phyloP scores from a whole-genome alignment of 2,329 filamentous ascomycete species.

The Myriosclerotinia duriaeana region DNA sequence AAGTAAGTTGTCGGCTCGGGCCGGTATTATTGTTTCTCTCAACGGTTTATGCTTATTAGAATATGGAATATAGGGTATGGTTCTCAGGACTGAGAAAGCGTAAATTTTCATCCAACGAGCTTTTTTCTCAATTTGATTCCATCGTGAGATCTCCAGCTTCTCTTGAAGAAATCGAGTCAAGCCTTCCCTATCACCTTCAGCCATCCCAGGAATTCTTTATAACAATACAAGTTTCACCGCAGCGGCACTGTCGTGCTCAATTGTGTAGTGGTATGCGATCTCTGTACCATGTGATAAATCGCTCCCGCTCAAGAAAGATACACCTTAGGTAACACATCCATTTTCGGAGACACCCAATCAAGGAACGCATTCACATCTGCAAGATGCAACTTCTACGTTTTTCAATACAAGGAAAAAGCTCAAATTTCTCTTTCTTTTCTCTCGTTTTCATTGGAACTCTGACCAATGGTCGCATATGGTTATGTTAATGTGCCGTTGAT shows the following conservation, averaged over 20 bases:
- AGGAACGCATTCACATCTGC: background rate
- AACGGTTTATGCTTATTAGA: slow-evolving; percentile 15
- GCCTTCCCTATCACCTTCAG: background rate
- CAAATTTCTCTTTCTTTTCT: background rate
- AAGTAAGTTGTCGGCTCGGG: slow-evolving; percentile 18
- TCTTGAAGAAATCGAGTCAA: background rate
- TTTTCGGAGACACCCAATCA: slow-evolving; percentile 2
- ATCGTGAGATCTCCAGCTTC: background rate
- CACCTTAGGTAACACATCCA: slow-evolving; percentile 21
- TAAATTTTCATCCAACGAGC: background rate
- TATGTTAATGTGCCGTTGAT: slow-evolving; percentile 15
- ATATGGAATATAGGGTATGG: background rate
- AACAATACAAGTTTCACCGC: slow-evolving; percentile 18
- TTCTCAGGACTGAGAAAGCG: background rate
- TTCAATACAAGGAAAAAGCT: slow-evolving; percentile 5
- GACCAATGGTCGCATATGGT: slow-evolving; percentile 9
- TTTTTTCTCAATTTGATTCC: background rate
- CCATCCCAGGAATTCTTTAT: slow-evolving; percentile 14
- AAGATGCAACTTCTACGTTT: background rate
- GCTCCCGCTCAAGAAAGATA: slow-evolving; percentile 19
- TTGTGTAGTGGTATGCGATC: slow-evolving; percentile 23
- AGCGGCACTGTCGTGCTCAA: slow-evolving; percentile 22
- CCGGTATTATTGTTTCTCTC: slow-evolving; percentile 6
- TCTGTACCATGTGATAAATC: slow-evolving; percentile 26
- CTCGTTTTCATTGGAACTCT: slow-evolving; percentile 5